Evolutionary conservation across 129 eudicot species (phyloP).

Genomic region (Flaveria trinervia): DNA sequence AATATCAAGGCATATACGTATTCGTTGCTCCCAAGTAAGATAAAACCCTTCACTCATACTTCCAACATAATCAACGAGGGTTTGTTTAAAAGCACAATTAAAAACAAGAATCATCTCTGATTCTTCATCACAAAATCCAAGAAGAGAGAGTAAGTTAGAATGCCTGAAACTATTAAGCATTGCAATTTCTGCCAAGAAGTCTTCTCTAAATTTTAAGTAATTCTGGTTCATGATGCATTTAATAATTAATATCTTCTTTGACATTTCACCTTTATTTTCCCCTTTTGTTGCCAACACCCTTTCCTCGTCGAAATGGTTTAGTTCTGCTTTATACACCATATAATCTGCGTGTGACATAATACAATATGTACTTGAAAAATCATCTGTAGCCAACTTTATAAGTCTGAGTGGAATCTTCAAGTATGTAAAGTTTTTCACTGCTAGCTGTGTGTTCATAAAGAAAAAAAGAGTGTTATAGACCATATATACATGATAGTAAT

Average conservation of each 20-base stretch:
- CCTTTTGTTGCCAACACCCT: not conserved
- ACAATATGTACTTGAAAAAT: not conserved
- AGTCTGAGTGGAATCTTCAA: not conserved
- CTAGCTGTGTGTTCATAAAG: not conserved
- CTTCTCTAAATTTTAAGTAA: not conserved
- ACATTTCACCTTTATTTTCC: not conserved
- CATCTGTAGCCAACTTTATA: not conserved
- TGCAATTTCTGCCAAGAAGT: not conserved
- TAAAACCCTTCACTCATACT: not conserved
- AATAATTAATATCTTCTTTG: not conserved
- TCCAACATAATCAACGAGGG: not conserved
- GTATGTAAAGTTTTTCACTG: not conserved
- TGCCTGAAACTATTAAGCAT: not conserved
- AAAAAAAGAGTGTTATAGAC: no score
- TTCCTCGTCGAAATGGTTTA: not conserved
- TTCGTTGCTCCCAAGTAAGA: constrained; percentile 11
- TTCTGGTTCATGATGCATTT: not conserved
- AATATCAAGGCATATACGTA: constrained; percentile 17
- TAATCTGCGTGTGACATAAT: not conserved
- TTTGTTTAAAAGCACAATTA: not conserved
- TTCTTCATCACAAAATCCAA: constrained; percentile 7
- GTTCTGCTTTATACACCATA: not conserved
- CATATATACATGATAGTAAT: no score
- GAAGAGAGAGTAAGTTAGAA: not conserved
- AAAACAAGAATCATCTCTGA: constrained; percentile 3